Evolutionary conservation across 202 grass and related monocot species (phyloP).

Genomic region (Digitaria exilis): DNA sequence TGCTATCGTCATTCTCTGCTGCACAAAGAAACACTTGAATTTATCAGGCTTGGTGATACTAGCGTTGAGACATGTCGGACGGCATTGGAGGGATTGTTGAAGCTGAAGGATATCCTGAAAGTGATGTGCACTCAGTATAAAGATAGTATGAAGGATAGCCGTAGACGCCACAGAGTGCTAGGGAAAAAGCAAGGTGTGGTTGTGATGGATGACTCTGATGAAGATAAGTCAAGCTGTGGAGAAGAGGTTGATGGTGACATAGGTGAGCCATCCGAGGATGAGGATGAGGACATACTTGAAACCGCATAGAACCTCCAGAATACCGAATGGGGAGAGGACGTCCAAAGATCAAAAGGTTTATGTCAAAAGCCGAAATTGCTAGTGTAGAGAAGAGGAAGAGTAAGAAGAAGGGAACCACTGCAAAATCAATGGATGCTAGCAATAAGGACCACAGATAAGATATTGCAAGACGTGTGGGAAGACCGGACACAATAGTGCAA

Average conservation of each 20-base stretch:
- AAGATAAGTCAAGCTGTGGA: too few species aligned
- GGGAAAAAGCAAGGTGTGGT: background rate
- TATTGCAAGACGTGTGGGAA: background rate
- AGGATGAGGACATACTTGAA: background rate
- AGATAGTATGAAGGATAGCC: background rate
- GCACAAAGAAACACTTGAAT: background rate
- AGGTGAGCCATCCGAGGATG: background rate
- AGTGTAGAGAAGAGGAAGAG: background rate
- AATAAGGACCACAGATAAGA: background rate
- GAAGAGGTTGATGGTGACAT: too few species aligned
- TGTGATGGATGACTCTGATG: background rate
- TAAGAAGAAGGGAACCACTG: too few species aligned
- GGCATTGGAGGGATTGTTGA: background rate
- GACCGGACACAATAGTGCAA: background rate
- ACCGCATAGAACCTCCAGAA: background rate
- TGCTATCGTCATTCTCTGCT: background rate
- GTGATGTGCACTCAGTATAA: background rate
- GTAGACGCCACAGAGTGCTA: background rate
- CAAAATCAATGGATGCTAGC: too few species aligned
- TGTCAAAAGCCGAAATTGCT: background rate
- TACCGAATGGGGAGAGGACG: background rate
- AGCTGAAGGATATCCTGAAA: background rate
- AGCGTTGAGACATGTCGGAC: background rate
- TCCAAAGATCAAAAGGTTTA: background rate
- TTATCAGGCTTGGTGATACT: too few species aligned